Conservation (phyloP, 495 filamentous ascomycete species). For the Neurospora africana region DNA sequence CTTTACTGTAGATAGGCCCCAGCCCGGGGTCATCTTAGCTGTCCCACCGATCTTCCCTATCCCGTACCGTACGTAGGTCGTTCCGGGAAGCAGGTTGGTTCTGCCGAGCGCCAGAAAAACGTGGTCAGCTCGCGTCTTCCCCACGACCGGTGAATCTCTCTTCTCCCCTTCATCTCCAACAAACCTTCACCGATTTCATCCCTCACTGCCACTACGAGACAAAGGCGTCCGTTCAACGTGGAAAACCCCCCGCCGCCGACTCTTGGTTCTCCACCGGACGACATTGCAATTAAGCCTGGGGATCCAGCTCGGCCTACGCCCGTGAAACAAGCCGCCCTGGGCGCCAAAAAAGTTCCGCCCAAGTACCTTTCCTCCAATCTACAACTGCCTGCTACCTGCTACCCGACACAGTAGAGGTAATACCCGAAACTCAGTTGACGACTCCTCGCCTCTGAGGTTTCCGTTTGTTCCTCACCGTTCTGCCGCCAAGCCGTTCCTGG, state of each 20-base stretch:
- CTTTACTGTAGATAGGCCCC: not conserved
- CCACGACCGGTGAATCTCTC: constrained; percentile 24
- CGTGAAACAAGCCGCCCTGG: constrained; percentile 14
- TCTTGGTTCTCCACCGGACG: constrained; percentile 16
- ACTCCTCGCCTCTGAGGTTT: not conserved
- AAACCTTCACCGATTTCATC: constrained; percentile 23
- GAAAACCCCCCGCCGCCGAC: not conserved
- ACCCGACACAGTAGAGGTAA: not conserved
- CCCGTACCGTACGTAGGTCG: not conserved
- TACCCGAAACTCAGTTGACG: not conserved
- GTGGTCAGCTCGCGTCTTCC: constrained; percentile 16
- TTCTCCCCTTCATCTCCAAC: constrained; percentile 20
- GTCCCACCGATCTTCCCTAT: not conserved
- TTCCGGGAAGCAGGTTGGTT: not conserved
- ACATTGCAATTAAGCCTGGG: constrained; percentile 1
- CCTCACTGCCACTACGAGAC: constrained; percentile 13
- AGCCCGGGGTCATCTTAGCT: not conserved
- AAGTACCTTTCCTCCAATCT: not conserved
- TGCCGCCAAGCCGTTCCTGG: not conserved
- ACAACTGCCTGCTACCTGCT: not conserved
- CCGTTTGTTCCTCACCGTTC: not conserved
- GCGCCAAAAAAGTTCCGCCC: not conserved
- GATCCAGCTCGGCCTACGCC: constrained; percentile 8
- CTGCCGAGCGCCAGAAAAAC: constrained; percentile 2
- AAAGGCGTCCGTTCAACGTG: constrained; percentile 13